Evolutionary conservation across 1,284 basidiomycete species (phyloP).

Genomic region (Ganoderma multipileum): DNA sequence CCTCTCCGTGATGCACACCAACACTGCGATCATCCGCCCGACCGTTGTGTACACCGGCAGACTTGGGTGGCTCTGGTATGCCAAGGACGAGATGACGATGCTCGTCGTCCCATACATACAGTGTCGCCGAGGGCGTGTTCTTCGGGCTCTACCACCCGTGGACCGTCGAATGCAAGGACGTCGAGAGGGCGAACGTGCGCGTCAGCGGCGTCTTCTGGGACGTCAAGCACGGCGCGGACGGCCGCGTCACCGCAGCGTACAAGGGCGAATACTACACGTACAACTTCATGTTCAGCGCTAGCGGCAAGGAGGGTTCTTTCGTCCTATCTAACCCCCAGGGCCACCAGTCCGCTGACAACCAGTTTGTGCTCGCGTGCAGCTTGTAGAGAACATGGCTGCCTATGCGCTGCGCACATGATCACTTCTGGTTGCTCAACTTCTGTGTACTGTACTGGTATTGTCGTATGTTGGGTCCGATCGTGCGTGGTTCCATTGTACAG

Average conservation of each 20-base stretch:
- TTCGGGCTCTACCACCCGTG: constrained; percentile 15
- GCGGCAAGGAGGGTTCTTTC: neutral
- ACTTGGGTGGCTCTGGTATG: constrained; percentile 5
- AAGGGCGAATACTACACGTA: neutral
- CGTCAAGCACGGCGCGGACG: neutral
- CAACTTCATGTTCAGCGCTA: neutral
- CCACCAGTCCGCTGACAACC: neutral
- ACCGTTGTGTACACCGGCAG: constrained; percentile 11
- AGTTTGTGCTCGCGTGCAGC: neutral
- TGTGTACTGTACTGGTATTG: neutral
- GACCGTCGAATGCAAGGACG: constrained; percentile 2
- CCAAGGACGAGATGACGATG: constrained; percentile 13
- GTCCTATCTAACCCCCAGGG: neutral
- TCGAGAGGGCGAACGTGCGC: neutral
- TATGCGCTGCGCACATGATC: neutral
- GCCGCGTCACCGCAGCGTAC: neutral
- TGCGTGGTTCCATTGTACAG: too few relatives aligned
- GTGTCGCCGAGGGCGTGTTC: constrained; percentile 2
- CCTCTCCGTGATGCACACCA: neutral
- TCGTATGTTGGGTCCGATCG: too few relatives aligned
- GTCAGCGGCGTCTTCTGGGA: neutral
- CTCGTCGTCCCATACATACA: constrained; percentile 8
- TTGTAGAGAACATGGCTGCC: neutral
- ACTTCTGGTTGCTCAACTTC: neutral
- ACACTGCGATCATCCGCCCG: neutral